Conservation (phyloP, 2,329 filamentous ascomycete species). For the Diplodia intermedia region DNA sequence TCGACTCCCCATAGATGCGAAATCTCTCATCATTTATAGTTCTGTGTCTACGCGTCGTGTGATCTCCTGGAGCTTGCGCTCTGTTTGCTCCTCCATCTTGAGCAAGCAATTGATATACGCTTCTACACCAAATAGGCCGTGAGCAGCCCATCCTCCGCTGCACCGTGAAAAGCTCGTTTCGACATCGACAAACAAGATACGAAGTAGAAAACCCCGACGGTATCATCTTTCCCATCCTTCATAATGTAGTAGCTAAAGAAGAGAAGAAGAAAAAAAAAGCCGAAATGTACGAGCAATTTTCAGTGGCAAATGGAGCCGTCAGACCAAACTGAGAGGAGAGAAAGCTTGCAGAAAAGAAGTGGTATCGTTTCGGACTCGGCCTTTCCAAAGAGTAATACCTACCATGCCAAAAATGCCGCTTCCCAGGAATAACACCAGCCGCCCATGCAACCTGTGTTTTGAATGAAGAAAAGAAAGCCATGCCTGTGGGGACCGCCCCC, state of each 20-base stretch:
- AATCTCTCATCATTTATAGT: neutral
- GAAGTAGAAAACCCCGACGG: neutral
- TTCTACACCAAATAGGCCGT: neutral
- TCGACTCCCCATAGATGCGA: neutral
- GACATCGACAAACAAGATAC: neutral
- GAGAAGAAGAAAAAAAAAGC: neutral
- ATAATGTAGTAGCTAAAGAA: neutral
- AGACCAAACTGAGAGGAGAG: neutral
- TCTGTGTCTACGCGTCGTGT: neutral
- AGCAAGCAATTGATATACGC: neutral
- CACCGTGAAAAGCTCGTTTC: neutral
- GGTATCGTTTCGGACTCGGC: neutral
- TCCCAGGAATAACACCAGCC: slow-evolving; percentile 6
- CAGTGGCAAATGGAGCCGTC: neutral
- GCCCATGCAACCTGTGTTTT: slow-evolving; percentile 10
- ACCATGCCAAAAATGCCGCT: slow-evolving; percentile 17
- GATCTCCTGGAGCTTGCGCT: neutral
- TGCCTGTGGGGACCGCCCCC: neutral
- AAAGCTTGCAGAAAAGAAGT: slow-evolving; percentile 5
- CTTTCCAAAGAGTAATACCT: slow-evolving; percentile 12
- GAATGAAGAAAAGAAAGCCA: neutral
- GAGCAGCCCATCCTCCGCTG: neutral
- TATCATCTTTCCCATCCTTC: neutral
- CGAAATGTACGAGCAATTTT: neutral
- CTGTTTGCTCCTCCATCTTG: neutral